Evolutionary conservation across 192 early-diverging fungal genomes (phyloP).

Genomic region (Entomortierella beljakovae): DNA sequence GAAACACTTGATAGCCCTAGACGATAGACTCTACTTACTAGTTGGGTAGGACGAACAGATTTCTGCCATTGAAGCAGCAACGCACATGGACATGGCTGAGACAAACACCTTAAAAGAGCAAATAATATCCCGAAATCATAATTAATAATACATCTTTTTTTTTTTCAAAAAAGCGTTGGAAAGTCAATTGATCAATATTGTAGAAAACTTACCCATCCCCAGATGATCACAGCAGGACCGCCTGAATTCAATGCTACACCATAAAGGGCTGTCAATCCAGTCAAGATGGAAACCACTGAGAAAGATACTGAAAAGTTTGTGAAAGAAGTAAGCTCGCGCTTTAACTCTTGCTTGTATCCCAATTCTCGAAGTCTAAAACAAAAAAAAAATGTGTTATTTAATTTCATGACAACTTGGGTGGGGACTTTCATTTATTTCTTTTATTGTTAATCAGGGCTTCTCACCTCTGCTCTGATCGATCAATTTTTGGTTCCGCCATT

Average conservation of each 20-base stretch:
- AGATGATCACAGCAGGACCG: conserved; percentile 59
- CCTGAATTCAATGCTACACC: conserved; percentile 58
- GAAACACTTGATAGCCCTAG: neutral
- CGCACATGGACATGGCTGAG: conserved; percentile 53
- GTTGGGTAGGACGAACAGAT: conserved; percentile 61
- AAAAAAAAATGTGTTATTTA: neutral
- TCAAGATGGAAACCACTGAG: conserved; percentile 58
- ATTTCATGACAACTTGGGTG: neutral
- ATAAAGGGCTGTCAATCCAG: conserved; percentile 59
- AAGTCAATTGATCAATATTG: too few relatives aligned
- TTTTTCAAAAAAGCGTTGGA: too few relatives aligned
- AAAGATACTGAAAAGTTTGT: conserved; percentile 59
- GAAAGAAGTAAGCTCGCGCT: conserved; percentile 56
- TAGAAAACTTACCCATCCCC: conserved; percentile 63
- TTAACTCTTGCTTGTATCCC: conserved; percentile 64
- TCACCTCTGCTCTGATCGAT: conserved; percentile 45
- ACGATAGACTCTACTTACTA: conserved; percentile 19
- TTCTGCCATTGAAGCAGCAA: conserved; percentile 60
- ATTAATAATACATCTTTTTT: too few relatives aligned
- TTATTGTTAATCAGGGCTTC: neutral
- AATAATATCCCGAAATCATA: too few relatives aligned
- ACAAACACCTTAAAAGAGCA: conserved; percentile 40
- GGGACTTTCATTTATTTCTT: neutral
- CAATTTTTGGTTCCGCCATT: conserved; percentile 20
- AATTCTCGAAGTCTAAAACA: conserved; percentile 54